phyloP scores from a whole-genome alignment of 2,329 filamentous ascomycete species.

The Phialemoniopsis sp. region DNA sequence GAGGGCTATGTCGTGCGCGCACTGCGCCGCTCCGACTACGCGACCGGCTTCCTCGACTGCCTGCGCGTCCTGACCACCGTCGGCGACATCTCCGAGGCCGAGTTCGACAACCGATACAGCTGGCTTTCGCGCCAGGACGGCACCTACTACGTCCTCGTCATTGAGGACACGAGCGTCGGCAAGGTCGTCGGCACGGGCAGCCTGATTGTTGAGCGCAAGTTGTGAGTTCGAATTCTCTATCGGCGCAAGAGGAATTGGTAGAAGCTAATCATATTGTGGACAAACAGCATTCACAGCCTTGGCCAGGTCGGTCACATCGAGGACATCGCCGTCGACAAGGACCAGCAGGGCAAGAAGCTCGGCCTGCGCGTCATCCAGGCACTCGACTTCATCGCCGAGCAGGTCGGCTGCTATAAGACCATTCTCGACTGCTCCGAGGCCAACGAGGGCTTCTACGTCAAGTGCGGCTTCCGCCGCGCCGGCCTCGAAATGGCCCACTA shows the following conservation, averaged over 20 bases:
- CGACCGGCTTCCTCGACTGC: conserved; percentile 82
- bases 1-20: conserved; percentile 79
- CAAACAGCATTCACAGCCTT: conserved; percentile 67
- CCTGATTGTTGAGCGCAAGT: conserved; percentile 90
- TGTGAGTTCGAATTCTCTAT: conserved; percentile 48
- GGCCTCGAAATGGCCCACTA: conserved; percentile 98
- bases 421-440: conserved; percentile 95
- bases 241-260: no score
- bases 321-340: conserved; percentile 91
- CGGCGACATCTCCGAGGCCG: conserved; percentile 73
- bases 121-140: conserved; percentile 72
- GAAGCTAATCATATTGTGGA: not conserved
- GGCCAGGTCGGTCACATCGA: conserved; percentile 92
- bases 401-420: conserved; percentile 93
- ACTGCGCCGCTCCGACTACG: conserved; percentile 73
- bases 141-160: conserved; percentile 81
- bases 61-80: conserved; percentile 89
- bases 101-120: conserved; percentile 76
- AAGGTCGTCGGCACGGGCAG: conserved; percentile 87
- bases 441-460: conserved; percentile 97
- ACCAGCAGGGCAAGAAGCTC: conserved; percentile 96
- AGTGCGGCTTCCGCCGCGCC: conserved; percentile 90
- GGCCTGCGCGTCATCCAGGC: conserved; percentile 91
- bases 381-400: conserved; percentile 80
- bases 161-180: conserved; percentile 63